Base-by-base conservation (phyloP, 192 early-diverging fungal species). In the Gonapodya prolifera region DNA sequence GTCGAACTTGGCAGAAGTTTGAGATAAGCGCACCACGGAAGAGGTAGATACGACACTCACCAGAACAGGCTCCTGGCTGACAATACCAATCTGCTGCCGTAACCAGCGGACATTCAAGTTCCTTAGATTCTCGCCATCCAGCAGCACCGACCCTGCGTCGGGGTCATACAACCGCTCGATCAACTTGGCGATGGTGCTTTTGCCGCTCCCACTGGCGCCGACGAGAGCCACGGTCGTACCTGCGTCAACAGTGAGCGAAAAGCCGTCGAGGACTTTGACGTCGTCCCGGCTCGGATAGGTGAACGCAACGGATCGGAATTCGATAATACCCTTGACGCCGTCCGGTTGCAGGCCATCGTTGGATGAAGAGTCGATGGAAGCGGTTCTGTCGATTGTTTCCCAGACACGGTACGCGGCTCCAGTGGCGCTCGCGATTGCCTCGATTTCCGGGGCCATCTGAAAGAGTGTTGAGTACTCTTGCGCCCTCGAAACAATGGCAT, bases 211-310 rank as follows among this genome's bases (percentile, higher is more conserved):
- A 2, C 91, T 93, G 73, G 85, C 86, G 70, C 96, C 96, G 8
- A 96, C 96, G 76, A 98, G 85, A 29, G 94, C 96, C n/a, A 96
- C 91, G 2, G 89, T 93, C 80, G 89, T 84, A 29, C 96, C 95
- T 1, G 93, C 86, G 33, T 82, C 74, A 69, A 96, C 87, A 29
- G 78, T 88, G 31, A 98, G 83, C 78, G 78, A 87, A 35, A 98
- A 82, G 61, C 87, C 83, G 33, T 91, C 88, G 75, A 98, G 83
- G 70, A 98, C 90, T 13, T 82, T 84, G 16, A 96, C 91, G 69
- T 95, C 94, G 0, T 91, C 91, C 2, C 93, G 91, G 30, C 90
- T 86, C 16, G 95, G 96, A 76, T 98, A 98, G 75, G 82, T 77
- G 82, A 98, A 98, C 23, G 86, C 77, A 16, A 98, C 90, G 77